A percentile compares a stretch with the other conserved stretches of the same genome.
phyloP scores from a whole-genome alignment of 371 early-diverging fungal species.

The Fennellomyces sp. region DNA sequence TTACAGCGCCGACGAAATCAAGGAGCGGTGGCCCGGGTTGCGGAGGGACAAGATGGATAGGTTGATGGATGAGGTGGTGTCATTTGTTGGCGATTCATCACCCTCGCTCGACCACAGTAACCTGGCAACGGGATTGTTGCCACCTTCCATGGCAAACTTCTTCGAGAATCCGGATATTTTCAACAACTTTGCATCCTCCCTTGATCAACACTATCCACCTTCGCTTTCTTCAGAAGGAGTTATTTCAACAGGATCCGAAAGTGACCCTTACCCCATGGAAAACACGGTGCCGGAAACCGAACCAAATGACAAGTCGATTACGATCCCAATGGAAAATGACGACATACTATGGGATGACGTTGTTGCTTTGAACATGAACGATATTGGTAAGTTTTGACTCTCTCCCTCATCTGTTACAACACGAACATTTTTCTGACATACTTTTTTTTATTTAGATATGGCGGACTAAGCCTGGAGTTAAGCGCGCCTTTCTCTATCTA shows the following conservation, averaged over 20 bases:
- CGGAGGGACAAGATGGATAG: neutral
- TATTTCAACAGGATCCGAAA: neutral
- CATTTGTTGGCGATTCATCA: neutral
- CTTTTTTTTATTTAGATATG: neutral
- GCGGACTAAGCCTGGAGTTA: neutral
- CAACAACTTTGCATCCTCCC: neutral
- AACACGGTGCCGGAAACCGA: neutral
- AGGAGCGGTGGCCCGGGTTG: constrained; percentile 23
- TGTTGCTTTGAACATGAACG: neutral
- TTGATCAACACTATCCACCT: neutral
- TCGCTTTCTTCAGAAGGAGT: neutral
- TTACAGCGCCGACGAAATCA: constrained; percentile 32
- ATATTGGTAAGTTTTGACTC: neutral
- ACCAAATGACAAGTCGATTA: neutral
- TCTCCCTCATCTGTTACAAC: too few species aligned
- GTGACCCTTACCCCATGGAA: neutral
- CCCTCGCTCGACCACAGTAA: neutral
- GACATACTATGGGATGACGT: neutral
- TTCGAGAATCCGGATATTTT: constrained; percentile 2
- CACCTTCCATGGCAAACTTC: neutral
- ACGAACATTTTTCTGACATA: neutral
- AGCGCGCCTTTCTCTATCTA: neutral
- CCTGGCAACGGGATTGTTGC: neutral
- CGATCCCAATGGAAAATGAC: neutral
- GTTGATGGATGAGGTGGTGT: neutral